Evolutionary conservation across 176 grass and related monocot species (phyloP).

Genomic region (Aegilops sharonensis): DNA sequence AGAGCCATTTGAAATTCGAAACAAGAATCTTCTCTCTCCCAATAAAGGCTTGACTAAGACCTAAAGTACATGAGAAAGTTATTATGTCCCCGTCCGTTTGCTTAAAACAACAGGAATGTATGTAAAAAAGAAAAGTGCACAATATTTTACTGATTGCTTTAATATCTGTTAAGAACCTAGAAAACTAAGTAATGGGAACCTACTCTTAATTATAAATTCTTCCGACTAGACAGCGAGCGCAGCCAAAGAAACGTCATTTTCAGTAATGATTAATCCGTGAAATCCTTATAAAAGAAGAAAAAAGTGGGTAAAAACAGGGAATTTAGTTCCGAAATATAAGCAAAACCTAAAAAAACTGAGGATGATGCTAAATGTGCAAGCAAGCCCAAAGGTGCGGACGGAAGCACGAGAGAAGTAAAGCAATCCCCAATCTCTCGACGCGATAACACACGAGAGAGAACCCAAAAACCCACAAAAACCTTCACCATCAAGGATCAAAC

Average conservation of each 20-base stretch:
- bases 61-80: slow-evolving; percentile 44
- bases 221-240: background rate
- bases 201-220: background rate
- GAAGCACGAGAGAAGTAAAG: background rate
- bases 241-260: background rate
- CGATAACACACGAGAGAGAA: background rate
- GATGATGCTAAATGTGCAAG: slow-evolving; percentile 20
- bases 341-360: background rate
- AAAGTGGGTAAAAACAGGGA: background rate
- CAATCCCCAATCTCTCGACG: slow-evolving; percentile 3
- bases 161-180: background rate
- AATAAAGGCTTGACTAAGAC: slow-evolving; percentile 45
- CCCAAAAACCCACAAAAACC: slow-evolving; percentile 13
- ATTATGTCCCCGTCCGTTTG: slow-evolving; percentile 24
- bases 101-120: slow-evolving; percentile 20
- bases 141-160: slow-evolving; percentile 5
- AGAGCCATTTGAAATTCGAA: slow-evolving; percentile 44
- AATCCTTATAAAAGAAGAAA: background rate
- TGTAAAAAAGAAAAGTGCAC: slow-evolving; percentile 2
- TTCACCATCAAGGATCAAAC: slow-evolving; percentile 15
- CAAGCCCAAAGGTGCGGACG: slow-evolving; percentile 14
- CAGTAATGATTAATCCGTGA: background rate
- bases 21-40: slow-evolving; percentile 37
- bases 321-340: slow-evolving; percentile 10
- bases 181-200: slow-evolving; percentile 23